Evolutionary conservation across 208 protist genomes (phyloP).

Genomic region (Leishmania braziliensis): DNA sequence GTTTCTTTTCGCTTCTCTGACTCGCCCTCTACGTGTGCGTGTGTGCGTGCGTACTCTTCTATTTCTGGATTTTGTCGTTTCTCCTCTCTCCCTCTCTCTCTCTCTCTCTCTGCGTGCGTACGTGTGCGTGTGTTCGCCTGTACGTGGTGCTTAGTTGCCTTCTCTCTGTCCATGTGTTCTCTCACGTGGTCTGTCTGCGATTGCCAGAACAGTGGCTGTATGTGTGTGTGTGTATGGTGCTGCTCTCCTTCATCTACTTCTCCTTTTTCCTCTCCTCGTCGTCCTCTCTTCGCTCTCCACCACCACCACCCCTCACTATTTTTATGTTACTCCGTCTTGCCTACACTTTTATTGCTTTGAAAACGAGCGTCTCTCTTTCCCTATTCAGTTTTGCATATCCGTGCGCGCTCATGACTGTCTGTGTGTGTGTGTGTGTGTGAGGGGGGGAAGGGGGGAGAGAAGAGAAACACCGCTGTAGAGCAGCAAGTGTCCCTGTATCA

Average conservation of each 20-base stretch:
- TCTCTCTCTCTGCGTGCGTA: not conserved
- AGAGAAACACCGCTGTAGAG: not conserved
- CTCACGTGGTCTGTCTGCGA: not conserved
- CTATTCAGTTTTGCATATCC: not conserved
- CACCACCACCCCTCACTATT: no score
- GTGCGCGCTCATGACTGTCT: no score
- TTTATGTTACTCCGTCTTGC: no score
- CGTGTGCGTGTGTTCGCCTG: not conserved
- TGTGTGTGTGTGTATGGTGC: not conserved
- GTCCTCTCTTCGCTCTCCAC: no score
- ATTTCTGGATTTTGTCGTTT: not conserved
- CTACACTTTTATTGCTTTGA: not conserved
- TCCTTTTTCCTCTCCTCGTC: not conserved
- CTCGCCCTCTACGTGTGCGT: not conserved
- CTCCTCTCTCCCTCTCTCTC: not conserved
- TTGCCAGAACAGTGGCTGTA: not conserved
- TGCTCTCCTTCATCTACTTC: not conserved
- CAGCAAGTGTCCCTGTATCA: not conserved
- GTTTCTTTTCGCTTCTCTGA: not conserved
- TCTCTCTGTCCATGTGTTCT: not conserved
- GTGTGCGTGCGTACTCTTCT: not conserved
- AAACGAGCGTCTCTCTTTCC: not conserved
- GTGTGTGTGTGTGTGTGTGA: no score
- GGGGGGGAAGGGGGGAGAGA: no score
- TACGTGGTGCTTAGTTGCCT: not conserved